Evolutionary conservation across 345 rosid species (phyloP).

Genomic region (Gossypium longicalyx): DNA sequence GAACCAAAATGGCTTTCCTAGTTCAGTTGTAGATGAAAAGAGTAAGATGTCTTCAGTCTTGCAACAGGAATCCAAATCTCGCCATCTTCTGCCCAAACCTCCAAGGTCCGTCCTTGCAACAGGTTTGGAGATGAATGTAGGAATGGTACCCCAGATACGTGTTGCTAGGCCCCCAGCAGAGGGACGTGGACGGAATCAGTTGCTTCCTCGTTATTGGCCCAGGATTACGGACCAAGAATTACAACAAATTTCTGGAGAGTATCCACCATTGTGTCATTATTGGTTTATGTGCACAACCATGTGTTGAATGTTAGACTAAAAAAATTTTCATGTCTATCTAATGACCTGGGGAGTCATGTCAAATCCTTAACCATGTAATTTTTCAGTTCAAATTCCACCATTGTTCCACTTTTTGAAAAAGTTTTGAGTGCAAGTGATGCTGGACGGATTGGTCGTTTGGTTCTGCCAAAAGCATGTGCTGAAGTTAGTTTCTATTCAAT

Average conservation of each 20-base stretch:
- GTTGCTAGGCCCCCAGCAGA: slow-evolving; percentile 96
- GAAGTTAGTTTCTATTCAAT: slow-evolving; percentile 58
- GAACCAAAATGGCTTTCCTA: slow-evolving; percentile 43
- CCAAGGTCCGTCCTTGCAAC: slow-evolving; percentile 59
- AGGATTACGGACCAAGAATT: slow-evolving; percentile 96
- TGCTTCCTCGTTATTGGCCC: slow-evolving; percentile 99
- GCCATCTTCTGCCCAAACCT: slow-evolving; percentile 84
- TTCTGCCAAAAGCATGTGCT: slow-evolving; percentile 97
- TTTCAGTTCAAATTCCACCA: slow-evolving; percentile 84
- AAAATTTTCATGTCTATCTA: slow-evolving; percentile 17
- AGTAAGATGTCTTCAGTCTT: slow-evolving; percentile 49
- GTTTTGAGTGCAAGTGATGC: slow-evolving; percentile 98
- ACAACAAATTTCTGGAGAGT: slow-evolving; percentile 94
- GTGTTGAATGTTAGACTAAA: slow-evolving; percentile 12
- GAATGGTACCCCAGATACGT: slow-evolving; percentile 73
- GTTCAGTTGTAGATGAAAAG: slow-evolving; percentile 53
- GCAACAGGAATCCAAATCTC: slow-evolving; percentile 59
- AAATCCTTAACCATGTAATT: slow-evolving; percentile 47
- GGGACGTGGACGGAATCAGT: slow-evolving; percentile 89
- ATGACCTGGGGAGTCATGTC: background rate
- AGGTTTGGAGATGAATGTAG: slow-evolving; percentile 59
- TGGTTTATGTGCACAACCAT: slow-evolving; percentile 18
- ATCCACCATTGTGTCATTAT: slow-evolving; percentile 46
- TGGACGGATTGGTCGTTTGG: slow-evolving; percentile 95
- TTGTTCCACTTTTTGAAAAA: slow-evolving; percentile 90